Evolutionary conservation across 768 basidiomycete genomes (phyloP).

Genomic region (Calocera viscosa): DNA sequence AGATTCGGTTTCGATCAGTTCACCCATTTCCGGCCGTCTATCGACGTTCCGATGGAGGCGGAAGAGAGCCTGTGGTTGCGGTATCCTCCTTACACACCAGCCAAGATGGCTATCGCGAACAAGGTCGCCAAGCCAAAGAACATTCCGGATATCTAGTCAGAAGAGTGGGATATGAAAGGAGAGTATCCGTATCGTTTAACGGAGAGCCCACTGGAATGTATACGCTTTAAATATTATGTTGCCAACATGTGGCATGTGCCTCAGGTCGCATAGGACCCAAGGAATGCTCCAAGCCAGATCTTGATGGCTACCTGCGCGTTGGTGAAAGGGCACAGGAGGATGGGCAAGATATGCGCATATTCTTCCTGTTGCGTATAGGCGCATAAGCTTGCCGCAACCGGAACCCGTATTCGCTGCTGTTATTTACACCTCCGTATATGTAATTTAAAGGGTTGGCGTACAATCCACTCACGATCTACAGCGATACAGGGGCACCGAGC

Average conservation of each 20-base stretch:
- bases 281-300: too few relatives aligned
- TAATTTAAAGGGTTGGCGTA: background rate
- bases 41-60: constrained; percentile 28
- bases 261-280: too few relatives aligned
- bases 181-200: too few relatives aligned
- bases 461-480: constrained; percentile 9
- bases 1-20: constrained; percentile 47
- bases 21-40: constrained; percentile 36
- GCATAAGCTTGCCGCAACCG: background rate
- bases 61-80: background rate
- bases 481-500: constrained; percentile 8
- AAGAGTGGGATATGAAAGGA: too few relatives aligned
- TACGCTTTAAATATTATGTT: too few relatives aligned
- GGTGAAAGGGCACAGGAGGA: too few relatives aligned
- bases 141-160: background rate
- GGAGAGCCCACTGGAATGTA: too few relatives aligned
- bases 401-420: background rate
- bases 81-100: background rate
- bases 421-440: constrained; percentile 8
- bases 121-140: background rate
- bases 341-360: too few relatives aligned
- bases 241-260: too few relatives aligned
- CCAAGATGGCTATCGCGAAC: background rate
- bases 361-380: too few relatives aligned
- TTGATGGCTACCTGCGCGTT: too few relatives aligned